Base-by-base conservation (phyloP, 2,329 filamentous ascomycete genomes). In the Boeremia exigua region DNA sequence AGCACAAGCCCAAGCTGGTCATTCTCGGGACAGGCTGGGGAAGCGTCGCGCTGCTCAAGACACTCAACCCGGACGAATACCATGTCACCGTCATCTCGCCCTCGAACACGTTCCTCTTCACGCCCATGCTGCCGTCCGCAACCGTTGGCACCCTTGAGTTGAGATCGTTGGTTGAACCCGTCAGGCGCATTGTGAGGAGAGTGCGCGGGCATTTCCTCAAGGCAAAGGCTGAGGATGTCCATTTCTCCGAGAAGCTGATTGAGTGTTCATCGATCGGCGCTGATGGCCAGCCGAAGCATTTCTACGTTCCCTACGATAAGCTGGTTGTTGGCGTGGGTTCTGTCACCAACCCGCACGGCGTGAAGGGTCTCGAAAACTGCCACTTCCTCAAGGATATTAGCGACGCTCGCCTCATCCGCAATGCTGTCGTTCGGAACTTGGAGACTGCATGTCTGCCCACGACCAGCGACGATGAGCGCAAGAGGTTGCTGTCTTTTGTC, bases 231-330 rank as follows among this genome's bases (percentile, higher is more conserved):
- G 89, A 95, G 64, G 89, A 96, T 71, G 87, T 99, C 23, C 92
- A 96, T 50, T 97, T 98, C 72, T 92, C 90, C 0, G 85, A 93
- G 68, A 96, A 96, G 73, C 80, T 99, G 52, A 87, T 99, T 6
- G 95, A 99, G 74, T 84, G 96, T 1, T 88, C 89, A 0, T 90
- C 96, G 63, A 72, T 82, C 2, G 89, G 92, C 63, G 76, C 85
- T 3, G 77, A 82, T 56, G 95, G 95, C 4, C 81, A 90, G n/a
- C 86, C 89, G 67, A 82, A 86, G 52, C 82, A 86, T 36, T 99
- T 98, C 78, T 99, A 99, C 73, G 84, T 99, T 1, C 95, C 95
- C 0, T 99, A 99, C 73, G 96, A 99, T 75, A 99, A 99, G 79
- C 83, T 99, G 42, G 89, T 99, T 27, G 83, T 99, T 67, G 93